A percentile compares a stretch with the other conserved stretches of the same genome.
These are phyloP conservation scores for Torulaspora microellipsoides DNA, from an alignment of 805 yeast genomes.

Conservation along the genomic window DNA sequence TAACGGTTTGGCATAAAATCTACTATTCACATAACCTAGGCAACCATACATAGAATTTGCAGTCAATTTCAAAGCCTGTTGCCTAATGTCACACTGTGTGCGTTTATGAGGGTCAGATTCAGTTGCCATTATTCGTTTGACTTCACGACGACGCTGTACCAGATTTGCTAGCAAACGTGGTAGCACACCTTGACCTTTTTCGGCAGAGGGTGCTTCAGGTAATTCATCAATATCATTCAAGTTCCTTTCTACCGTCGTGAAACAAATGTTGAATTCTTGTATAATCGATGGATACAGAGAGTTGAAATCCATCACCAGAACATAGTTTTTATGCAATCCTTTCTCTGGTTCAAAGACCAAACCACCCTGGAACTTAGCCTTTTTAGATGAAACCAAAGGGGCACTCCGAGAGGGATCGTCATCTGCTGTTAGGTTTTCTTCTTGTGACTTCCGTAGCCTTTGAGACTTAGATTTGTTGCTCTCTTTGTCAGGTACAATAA, in stretches of 20 bases:
- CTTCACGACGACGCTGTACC: slow-evolving; percentile 89
- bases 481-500: slow-evolving; percentile 84
- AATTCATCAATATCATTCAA: slow-evolving; percentile 51
- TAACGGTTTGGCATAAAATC: slow-evolving; percentile 92
- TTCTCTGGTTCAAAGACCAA: slow-evolving; percentile 94
- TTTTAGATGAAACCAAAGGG: slow-evolving; percentile 48
- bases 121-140: slow-evolving; percentile 76
- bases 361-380: slow-evolving; percentile 86
- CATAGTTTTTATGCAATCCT: slow-evolving; percentile 84
- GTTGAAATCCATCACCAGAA: slow-evolving; percentile 96
- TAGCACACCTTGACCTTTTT: slow-evolving; percentile 68
- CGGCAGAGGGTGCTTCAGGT: slow-evolving; percentile 63
- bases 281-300: slow-evolving; percentile 95
- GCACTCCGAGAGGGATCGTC: slow-evolving; percentile 36
- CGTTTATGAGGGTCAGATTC: slow-evolving; percentile 60
- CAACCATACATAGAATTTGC: slow-evolving; percentile 99
- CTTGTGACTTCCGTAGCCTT: slow-evolving; percentile 28
- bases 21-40: slow-evolving; percentile 83
- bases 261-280: slow-evolving; percentile 95
- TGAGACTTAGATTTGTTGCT: slow-evolving; percentile 38
- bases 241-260: slow-evolving; percentile 84
- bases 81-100: slow-evolving; percentile 90
- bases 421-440: slow-evolving; percentile 23
- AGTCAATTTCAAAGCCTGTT: slow-evolving; percentile 90
- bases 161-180: slow-evolving; percentile 79